These are phyloP conservation scores for Daldinia grandis DNA, from an alignment of 495 filamentous ascomycete genomes.

Conservation along the genomic window DNA sequence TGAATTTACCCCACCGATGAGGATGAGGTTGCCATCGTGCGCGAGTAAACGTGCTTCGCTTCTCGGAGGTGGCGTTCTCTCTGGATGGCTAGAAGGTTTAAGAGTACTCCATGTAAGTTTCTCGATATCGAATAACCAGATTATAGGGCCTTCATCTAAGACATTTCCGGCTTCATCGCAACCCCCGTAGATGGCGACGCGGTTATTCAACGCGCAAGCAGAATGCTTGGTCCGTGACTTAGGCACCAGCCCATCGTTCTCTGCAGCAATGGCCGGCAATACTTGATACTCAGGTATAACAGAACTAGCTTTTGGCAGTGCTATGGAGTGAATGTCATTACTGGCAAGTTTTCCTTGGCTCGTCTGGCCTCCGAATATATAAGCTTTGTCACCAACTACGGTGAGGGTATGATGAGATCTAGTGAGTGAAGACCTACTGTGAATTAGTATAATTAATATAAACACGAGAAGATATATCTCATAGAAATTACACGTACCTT, in stretches of 20 bases:
- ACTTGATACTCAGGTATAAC: constrained; percentile 49
- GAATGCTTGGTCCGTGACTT: constrained; percentile 52
- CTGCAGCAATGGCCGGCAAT: constrained; percentile 42
- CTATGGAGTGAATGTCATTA: constrained; percentile 57
- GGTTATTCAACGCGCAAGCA: constrained; percentile 49
- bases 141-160: constrained; percentile 52
- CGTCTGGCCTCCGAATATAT: constrained; percentile 62
- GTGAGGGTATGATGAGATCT: constrained; percentile 59
- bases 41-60: constrained; percentile 37
- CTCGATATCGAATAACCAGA: constrained; percentile 60
- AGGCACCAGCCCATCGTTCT: constrained; percentile 45
- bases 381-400: constrained; percentile 55
- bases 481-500: constrained; percentile 17
- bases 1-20: constrained; percentile 52
- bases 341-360: constrained; percentile 50
- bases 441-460: neutral
- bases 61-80: constrained; percentile 31
- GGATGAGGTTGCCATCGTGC: constrained; percentile 49
- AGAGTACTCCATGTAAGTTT: constrained; percentile 47
- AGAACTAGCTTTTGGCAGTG: constrained; percentile 46
- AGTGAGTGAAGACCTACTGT: constrained; percentile 48
- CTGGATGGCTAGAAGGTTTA: constrained; percentile 40
- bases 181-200: constrained; percentile 58
- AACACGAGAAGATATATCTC: neutral
- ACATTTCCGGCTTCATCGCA: constrained; percentile 44